Evolutionary conservation across 805 yeast genomes (phyloP).

Genomic region (Pichia rugopelliculosa): DNA sequence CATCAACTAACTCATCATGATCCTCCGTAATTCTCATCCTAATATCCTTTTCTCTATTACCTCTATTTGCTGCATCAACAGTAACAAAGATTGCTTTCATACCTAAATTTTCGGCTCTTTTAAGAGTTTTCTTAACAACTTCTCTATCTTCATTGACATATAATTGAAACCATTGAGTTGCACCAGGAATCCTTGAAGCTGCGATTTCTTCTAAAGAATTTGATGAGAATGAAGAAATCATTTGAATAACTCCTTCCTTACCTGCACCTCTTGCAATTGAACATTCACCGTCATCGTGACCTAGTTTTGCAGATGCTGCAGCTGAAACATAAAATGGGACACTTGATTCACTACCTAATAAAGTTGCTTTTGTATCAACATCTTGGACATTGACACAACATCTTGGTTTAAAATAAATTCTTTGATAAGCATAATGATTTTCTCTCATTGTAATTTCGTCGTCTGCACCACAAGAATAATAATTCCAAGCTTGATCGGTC

Average conservation of each 20-base stretch:
- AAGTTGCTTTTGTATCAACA: conserved; percentile 59
- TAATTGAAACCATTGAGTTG: conserved; percentile 82
- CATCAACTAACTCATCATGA: conserved; percentile 38
- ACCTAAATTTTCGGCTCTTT: conserved; percentile 18
- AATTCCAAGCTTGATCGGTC: conserved; percentile 81
- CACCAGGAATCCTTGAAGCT: conserved; percentile 55
- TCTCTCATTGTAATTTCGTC: conserved; percentile 87
- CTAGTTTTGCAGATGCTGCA: conserved; percentile 85
- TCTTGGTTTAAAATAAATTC: conserved; percentile 81
- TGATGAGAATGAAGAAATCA: conserved; percentile 89
- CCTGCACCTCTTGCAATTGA: conserved; percentile 80
- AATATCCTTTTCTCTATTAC: conserved; percentile 72
- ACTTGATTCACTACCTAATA: conserved; percentile 62
- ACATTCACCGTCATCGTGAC: conserved; percentile 89
- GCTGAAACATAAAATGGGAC: conserved; percentile 88
- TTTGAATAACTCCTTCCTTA: conserved; percentile 63
- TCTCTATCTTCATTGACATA: conserved; percentile 61
- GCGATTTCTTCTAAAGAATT: conserved; percentile 82
- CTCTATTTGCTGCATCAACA: conserved; percentile 88
- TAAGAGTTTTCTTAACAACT: conserved; percentile 28
- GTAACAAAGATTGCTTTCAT: conserved; percentile 79
- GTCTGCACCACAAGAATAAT: conserved; percentile 85
- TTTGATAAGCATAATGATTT: conserved; percentile 81
- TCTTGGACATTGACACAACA: conserved; percentile 71
- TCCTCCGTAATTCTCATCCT: conserved; percentile 29